Base-by-base conservation (phyloP, 2,329 filamentous ascomycete species). In the Penicillium sp. region DNA sequence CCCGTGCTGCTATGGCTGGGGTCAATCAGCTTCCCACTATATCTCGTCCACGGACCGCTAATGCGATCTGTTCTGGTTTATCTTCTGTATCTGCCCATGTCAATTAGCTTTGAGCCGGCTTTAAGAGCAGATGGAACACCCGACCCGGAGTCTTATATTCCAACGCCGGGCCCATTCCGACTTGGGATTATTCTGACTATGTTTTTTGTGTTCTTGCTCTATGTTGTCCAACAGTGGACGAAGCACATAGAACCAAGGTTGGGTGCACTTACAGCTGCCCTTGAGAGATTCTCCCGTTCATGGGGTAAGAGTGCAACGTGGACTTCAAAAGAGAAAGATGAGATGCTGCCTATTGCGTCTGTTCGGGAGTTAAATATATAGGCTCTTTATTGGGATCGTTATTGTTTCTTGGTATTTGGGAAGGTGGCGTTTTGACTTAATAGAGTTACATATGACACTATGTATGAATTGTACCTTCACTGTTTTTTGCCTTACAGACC, bases 1-100 rank as follows among this genome's bases (percentile, higher is more conserved):
- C 80, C 79, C 33, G 78, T 80, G 54, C 80, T 88, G 43, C 78
- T 85, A 45, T 88, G 84, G 80, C 80, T 88, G 13, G 86, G 86
- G 45, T 83, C 83, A 66, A 82, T 87, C 73, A 85, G 82, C 45
- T 87, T 87, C 65, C 84, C 85, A 1, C 82, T 88, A 15, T 88
- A 88, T 65, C 78, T 88, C 7, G 73, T 88, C 21, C 86, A 88
- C 71, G 86, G 85, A 42, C 81, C 82, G 0, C 76, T 88, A 31
- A 80, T 87, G 63, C 82, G 85, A 56, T 82, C 81, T 25, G 70
- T 86, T 8, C 75, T 88, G 15, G 81, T 82, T 27, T 87, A 84
- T 82, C 79, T 87, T 76, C 73, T 86, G 13, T 87, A 81, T 59
- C 78, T 82, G 2, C 74, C 77, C 13, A 65, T 69, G 15, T 56